Evolutionary conservation across 495 filamentous ascomycete species (phyloP).

Genomic region (Trichocladium uniseriatum): DNA sequence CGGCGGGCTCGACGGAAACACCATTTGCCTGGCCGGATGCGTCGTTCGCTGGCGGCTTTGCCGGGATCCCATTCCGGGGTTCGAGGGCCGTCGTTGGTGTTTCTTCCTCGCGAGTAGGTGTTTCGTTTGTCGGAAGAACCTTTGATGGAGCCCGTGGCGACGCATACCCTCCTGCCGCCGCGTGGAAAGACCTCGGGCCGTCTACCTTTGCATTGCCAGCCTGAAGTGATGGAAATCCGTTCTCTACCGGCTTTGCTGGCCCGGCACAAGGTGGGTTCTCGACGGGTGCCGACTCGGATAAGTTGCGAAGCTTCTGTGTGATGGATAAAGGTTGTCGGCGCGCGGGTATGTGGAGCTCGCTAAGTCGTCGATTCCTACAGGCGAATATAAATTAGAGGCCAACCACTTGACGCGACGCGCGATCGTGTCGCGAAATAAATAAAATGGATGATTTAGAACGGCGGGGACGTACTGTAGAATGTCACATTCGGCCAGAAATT

Average conservation of each 20-base stretch:
- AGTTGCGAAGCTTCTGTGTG: constrained; percentile 4
- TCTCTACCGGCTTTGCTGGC: constrained; percentile 2
- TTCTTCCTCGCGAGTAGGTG: too few relatives aligned
- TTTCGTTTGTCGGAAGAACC: background rate
- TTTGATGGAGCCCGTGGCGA: background rate
- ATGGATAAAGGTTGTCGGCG: constrained; percentile 39
- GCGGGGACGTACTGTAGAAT: constrained; percentile 58
- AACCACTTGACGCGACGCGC: constrained; percentile 7
- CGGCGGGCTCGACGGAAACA: background rate
- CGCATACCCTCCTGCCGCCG: background rate
- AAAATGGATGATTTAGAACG: constrained; percentile 3
- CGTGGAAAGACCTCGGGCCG: background rate
- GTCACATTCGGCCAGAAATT: constrained; percentile 66
- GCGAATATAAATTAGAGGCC: constrained; percentile 2
- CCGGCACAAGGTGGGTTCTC: constrained; percentile 13
- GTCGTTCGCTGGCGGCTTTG: background rate
- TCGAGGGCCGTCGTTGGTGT: background rate
- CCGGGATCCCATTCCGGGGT: background rate
- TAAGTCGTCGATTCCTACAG: constrained; percentile 59
- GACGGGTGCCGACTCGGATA: constrained; percentile 16
- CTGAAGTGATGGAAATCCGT: background rate
- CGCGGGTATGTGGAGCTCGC: constrained; percentile 59
- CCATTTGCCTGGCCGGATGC: constrained; percentile 1
- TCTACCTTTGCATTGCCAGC: background rate
- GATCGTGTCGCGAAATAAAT: constrained; percentile 15